Evolutionary conservation across 1,284 basidiomycete species (phyloP).

Genomic region (Apiotrichum montevideense): DNA sequence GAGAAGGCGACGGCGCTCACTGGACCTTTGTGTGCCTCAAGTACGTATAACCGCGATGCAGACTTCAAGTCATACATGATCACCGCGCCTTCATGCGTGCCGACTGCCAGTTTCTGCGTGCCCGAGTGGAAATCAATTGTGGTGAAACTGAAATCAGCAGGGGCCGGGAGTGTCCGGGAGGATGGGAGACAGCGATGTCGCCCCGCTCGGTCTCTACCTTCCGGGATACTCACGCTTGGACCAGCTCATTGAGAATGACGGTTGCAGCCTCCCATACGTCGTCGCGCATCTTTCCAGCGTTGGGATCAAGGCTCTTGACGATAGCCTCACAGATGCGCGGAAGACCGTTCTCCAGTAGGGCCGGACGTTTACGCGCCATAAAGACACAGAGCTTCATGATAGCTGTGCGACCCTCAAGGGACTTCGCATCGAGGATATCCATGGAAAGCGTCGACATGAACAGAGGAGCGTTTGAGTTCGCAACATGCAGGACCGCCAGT

Average conservation of each 20-base stretch:
- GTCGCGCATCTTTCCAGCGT: constrained; percentile 71
- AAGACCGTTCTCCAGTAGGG: constrained; percentile 77
- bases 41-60: constrained; percentile 85
- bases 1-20: constrained; percentile 82
- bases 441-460: constrained; percentile 93
- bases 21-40: constrained; percentile 78
- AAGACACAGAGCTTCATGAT: constrained; percentile 92
- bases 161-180: background rate
- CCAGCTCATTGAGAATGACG: constrained; percentile 83
- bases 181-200: no score
- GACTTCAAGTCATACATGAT: constrained; percentile 97
- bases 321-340: constrained; percentile 89
- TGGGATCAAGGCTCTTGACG: constrained; percentile 93
- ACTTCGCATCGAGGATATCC: constrained; percentile 78
- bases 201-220: no score
- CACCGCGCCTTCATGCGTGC: constrained; percentile 85
- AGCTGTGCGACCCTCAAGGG: constrained; percentile 71
- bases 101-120: constrained; percentile 83
- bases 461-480: constrained; percentile 72
- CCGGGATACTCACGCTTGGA: constrained; percentile 62
- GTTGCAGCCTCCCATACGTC: constrained; percentile 86
- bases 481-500: constrained; percentile 75
- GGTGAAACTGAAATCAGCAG: constrained; percentile 61
- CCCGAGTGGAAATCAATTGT: constrained; percentile 82
- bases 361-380: constrained; percentile 85